These are phyloP conservation scores for Prunus mira DNA, from an alignment of 306 rosid genomes.

Conservation along the genomic window DNA sequence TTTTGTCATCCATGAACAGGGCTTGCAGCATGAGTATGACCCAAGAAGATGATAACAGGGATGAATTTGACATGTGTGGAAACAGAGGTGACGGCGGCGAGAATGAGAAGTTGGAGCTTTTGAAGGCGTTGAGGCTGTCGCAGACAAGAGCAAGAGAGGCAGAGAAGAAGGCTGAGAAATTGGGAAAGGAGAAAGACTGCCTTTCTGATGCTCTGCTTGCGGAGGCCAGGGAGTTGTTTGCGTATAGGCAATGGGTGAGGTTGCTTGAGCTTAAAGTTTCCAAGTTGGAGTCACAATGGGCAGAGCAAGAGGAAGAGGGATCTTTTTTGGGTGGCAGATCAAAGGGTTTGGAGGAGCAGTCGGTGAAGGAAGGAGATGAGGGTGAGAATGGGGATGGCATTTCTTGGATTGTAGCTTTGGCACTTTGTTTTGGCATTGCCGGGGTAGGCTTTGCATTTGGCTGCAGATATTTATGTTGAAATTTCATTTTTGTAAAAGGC, in stretches of 20 bases:
- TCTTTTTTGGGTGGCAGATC: neutral
- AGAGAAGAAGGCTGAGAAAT: conserved; percentile 47
- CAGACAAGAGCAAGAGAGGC: conserved; percentile 83
- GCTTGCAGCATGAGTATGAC: conserved; percentile 18
- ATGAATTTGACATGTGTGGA: conserved; percentile 1
- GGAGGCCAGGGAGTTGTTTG: conserved; percentile 59
- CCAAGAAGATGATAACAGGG: conserved; percentile 15
- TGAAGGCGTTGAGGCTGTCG: conserved; percentile 75
- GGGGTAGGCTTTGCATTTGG: conserved; percentile 64
- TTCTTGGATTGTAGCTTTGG: conserved; percentile 54
- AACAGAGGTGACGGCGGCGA: conserved; percentile 1
- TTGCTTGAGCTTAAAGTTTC: conserved; percentile 73
- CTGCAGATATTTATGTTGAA: conserved; percentile 32
- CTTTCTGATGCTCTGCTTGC: conserved; percentile 48
- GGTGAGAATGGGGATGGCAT: conserved; percentile 29
- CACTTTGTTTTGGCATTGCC: conserved; percentile 61
- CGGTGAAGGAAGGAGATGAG: conserved; percentile 12
- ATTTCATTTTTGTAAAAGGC: neutral
- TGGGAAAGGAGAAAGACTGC: conserved; percentile 52
- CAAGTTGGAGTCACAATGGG: conserved; percentile 35
- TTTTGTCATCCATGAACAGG: conserved; percentile 46
- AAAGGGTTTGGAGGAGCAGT: neutral
- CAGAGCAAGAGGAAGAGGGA: conserved; percentile 1
- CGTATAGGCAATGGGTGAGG: conserved; percentile 57
- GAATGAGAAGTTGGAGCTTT: conserved; percentile 49